Base-by-base conservation (phyloP, 1,284 basidiomycete species). In the Afroboletus lepidellus region DNA sequence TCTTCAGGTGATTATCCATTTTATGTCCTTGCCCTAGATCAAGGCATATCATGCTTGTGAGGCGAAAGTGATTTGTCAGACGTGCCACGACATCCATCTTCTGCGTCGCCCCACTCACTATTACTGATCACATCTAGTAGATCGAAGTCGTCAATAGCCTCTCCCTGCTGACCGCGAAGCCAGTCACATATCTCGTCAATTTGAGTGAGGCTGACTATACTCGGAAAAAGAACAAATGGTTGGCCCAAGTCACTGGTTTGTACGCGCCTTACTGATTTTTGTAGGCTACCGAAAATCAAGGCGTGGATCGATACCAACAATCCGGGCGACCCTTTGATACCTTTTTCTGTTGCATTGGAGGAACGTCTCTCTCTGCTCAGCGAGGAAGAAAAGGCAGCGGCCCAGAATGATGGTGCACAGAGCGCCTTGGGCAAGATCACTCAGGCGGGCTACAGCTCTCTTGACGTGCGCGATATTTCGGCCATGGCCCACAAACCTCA, bases 211-310 rank as follows among this genome's bases (percentile, higher is more conserved):
- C 84, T 60, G 97, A 99, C 73, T 99, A 93, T 67, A 77, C 93
- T 54, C 86, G 97, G 57, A 98, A 97, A 77, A 99, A 98, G 87
- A 99, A 98, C 80, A 99, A 98, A 79, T 99, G 96, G 94, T 87
- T 52, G 23, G 70, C 37, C 60, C n/a, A 36, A 24, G 23, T 12
- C 33, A 21, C 38, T 8, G 6, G 30, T 20, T 41, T 32, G 13
- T 37, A 13, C 2, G 7, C 15, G 41, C 15, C 25, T 57, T 30
- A 51, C 50, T n/a, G 15, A 57, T 6, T 16, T 27, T 30, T 27
- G 21, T 55, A 90, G 87, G 89, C 76, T 99, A 25, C 81, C 95
- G 23, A 98, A 98, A 77, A 99, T 99, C 81, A 98, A 98, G 73
- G 90, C 77, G 24, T 99, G 97, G 96, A 98, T 99, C 66, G 95